Percentiles rank a stretch among this genome's conserved stretches.
phyloP scores from a whole-genome alignment of 768 basidiomycete genomes.

The Mycena pura region DNA sequence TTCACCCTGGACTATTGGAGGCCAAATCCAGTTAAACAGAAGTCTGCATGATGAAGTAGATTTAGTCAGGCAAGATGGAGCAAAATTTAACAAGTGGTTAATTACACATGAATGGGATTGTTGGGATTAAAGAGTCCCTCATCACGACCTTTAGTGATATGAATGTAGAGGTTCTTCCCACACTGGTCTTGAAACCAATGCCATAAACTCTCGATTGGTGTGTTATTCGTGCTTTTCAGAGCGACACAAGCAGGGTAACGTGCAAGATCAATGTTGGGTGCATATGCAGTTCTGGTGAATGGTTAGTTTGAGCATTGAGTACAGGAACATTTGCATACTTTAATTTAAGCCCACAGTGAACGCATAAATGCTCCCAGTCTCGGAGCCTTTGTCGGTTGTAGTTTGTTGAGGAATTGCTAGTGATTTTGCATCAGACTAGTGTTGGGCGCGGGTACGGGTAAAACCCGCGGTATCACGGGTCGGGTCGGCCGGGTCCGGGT shows the following conservation, averaged over 20 bases:
- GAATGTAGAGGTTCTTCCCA: constrained; percentile 28
- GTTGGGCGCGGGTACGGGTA: no score
- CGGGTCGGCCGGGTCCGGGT: no score
- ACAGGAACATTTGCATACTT: no score
- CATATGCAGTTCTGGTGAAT: constrained; percentile 24
- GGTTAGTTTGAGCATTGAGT: neutral
- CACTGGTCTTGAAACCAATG: constrained; percentile 32
- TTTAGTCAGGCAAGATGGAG: constrained; percentile 1
- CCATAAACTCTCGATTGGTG: constrained; percentile 36
- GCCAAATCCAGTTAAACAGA: constrained; percentile 38
- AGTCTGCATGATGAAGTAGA: neutral
- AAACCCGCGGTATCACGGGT: no score
- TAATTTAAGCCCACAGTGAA: no score
- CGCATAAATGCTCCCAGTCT: constrained; percentile 20
- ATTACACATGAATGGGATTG: constrained; percentile 26
- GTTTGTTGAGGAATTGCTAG: constrained; percentile 30
- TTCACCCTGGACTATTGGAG: constrained; percentile 31
- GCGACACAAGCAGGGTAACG: constrained; percentile 27
- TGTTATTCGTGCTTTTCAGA: constrained; percentile 33
- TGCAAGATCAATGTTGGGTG: constrained; percentile 27
- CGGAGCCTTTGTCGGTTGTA: constrained; percentile 33
- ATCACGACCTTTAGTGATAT: constrained; percentile 19
- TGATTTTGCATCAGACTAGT: no score
- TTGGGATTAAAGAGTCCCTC: constrained; percentile 27
- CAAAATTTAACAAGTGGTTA: constrained; percentile 3